Evolutionary conservation across 2,329 filamentous ascomycete genomes (phyloP).

Genomic region (Aspergillus ibericus): DNA sequence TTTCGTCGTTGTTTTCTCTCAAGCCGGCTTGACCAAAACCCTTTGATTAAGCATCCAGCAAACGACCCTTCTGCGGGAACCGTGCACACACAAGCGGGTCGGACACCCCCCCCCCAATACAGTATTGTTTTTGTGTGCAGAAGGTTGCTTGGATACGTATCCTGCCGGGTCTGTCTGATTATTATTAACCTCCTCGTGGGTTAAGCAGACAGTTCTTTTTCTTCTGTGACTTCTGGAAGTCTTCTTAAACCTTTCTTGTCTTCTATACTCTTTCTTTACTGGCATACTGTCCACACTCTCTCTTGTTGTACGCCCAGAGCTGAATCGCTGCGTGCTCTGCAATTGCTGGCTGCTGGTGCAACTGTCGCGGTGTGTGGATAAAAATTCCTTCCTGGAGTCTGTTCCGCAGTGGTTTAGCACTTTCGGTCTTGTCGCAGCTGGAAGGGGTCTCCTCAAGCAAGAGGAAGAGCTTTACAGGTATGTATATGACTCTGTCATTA

Average conservation of each 20-base stretch:
- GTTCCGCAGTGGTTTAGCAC: constrained; percentile 14
- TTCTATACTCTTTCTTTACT: constrained; percentile 3
- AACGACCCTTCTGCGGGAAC: constrained; percentile 12
- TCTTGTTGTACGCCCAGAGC: not conserved
- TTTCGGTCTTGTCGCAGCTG: not conserved
- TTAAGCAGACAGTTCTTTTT: constrained; percentile 3
- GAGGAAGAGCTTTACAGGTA: constrained; percentile 14
- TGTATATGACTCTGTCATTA: constrained; percentile 1
- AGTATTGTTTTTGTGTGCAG: constrained; percentile 10
- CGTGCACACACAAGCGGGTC: constrained; percentile 21
- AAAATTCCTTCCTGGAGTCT: constrained; percentile 14
- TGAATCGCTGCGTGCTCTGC: not conserved
- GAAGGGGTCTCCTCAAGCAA: not conserved
- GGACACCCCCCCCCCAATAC: constrained; percentile 7
- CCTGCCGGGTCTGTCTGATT: constrained; percentile 1
- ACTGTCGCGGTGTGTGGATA: constrained; percentile 9
- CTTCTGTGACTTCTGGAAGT: constrained; percentile 17
- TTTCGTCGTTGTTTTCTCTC: constrained; percentile 5
- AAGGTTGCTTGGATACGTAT: constrained; percentile 8
- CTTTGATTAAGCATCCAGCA: constrained; percentile 6
- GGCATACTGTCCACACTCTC: not conserved
- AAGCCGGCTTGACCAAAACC: constrained; percentile 5
- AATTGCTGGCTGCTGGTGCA: not conserved
- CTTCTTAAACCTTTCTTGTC: constrained; percentile 12
- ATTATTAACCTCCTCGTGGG: constrained; percentile 13